Base-by-base conservation (phyloP, 441 rosid genomes). In the Aleurites moluccanus region DNA sequence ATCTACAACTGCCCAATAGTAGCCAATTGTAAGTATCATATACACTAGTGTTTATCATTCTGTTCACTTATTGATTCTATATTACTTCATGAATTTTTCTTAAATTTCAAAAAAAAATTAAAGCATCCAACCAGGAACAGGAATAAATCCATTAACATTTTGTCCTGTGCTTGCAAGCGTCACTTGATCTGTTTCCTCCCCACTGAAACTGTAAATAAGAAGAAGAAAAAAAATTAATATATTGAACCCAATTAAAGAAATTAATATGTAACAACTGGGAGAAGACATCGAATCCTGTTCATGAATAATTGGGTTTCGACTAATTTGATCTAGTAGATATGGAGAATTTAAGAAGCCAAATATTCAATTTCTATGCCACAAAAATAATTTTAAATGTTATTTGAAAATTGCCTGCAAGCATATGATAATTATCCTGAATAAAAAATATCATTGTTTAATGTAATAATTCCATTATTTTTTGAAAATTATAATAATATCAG, bases 91-190 rank as follows among this genome's bases (percentile, higher is more conserved):
- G 16, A 40, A 23, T 49, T 4, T 60, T n/a, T 35, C 10, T 0
- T 9, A 23, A 27, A 18, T 76, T 61, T 21, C 18, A 27, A 59
- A 30, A 45, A n/a, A 67, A 64, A 64, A 64, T 84, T 85, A 89
- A 74, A 82, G 79, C 94, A 88, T 87, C 97, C 94, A 91, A 13
- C 88, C 91, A 25, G 88, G 93, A 55, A 82, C 91, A 25, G 88
- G 93, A 55, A 82, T 81, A 78, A 85, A 81, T 40, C 86, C 89
- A 65, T 61, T 80, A 35, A 75, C 82, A 78, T 83, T 83, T 70
- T 87, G 84, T 35, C 85, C 60, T 45, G 91, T 81, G 79, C 79
- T 59, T 80, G 87, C 77, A n/a, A 82, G 77, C 42, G 74, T 75
- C 64, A 11, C 84, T 72, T 77, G 76, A 67, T 80, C 78, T 72